These are phyloP conservation scores for Gastrodia elata DNA, from an alignment of 106 monocot genomes.

Conservation along the genomic window DNA sequence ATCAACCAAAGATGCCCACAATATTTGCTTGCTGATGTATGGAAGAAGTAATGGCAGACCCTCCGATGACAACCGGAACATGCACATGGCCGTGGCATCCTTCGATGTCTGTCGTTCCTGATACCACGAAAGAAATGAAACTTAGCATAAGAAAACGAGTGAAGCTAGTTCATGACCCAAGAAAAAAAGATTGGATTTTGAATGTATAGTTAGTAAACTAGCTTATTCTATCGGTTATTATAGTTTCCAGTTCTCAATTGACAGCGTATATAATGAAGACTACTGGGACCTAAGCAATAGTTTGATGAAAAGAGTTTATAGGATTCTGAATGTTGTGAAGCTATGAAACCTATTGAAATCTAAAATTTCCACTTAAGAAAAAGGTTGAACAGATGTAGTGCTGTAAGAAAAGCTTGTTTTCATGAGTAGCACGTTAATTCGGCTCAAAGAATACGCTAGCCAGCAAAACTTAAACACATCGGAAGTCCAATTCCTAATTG, in stretches of 20 bases:
- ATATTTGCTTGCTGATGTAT: conserved; percentile 67
- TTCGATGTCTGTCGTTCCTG: conserved; percentile 86
- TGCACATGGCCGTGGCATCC: conserved; percentile 49
- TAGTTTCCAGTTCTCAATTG: neutral
- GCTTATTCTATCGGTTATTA: neutral
- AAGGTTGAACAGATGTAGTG: neutral
- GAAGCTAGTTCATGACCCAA: neutral
- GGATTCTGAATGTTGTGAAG: too few relatives aligned
- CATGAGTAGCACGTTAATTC: too few relatives aligned
- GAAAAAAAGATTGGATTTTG: neutral
- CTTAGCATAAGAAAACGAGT: neutral
- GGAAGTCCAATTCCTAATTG: too few relatives aligned
- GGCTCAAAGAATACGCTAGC: too few relatives aligned
- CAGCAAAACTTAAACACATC: too few relatives aligned
- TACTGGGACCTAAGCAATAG: neutral
- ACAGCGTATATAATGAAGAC: neutral
- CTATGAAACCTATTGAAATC: neutral
- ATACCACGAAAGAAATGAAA: neutral
- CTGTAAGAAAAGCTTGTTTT: neutral
- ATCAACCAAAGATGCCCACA: conserved; percentile 58
- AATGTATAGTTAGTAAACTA: neutral
- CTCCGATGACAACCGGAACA: conserved; percentile 88
- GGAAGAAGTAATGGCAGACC: conserved; percentile 88
- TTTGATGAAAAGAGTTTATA: too few relatives aligned
- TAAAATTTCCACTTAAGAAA: neutral